Evolutionary conservation across 2,329 filamentous ascomycete species (phyloP).

Genomic region (Microsporum ferrugineum): DNA sequence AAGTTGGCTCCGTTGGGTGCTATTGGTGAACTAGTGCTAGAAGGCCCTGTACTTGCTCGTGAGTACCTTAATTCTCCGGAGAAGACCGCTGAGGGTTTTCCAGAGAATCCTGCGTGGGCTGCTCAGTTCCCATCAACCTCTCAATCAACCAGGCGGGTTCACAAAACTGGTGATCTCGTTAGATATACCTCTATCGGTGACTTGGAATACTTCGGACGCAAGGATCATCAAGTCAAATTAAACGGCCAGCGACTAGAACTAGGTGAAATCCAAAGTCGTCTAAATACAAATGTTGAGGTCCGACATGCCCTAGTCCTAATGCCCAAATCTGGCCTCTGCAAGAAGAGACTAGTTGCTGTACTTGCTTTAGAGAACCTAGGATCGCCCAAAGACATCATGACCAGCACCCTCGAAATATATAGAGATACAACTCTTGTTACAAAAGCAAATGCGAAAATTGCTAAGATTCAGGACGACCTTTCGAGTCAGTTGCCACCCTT

Average conservation of each 20-base stretch:
- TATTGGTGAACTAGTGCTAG: slow-evolving; percentile 12
- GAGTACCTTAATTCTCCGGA: slow-evolving; percentile 11
- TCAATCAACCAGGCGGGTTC: slow-evolving; percentile 8
- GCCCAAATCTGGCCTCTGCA: slow-evolving; percentile 33
- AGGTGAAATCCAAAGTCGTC: slow-evolving; percentile 36
- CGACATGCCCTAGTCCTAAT: slow-evolving; percentile 35
- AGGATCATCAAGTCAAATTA: slow-evolving; percentile 56
- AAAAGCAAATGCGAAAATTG: slow-evolving; percentile 22
- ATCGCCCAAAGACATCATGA: slow-evolving; percentile 11
- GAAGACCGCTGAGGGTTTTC: slow-evolving; percentile 12
- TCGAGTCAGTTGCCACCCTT: slow-evolving; percentile 24
- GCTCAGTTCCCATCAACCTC: neutral
- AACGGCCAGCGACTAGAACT: slow-evolving; percentile 55
- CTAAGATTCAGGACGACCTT: slow-evolving; percentile 28
- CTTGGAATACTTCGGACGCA: slow-evolving; percentile 42
- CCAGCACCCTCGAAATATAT: slow-evolving; percentile 25
- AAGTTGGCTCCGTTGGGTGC: slow-evolving; percentile 11
- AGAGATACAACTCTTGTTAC: slow-evolving; percentile 17
- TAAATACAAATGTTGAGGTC: slow-evolving; percentile 24
- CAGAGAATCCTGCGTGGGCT: slow-evolving; percentile 10
- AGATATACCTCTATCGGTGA: slow-evolving; percentile 26
- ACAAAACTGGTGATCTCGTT: slow-evolving; percentile 15
- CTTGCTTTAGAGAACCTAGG: slow-evolving; percentile 27
- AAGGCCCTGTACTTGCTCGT: slow-evolving; percentile 11
- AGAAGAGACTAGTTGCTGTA: slow-evolving; percentile 37